phyloP scores from a whole-genome alignment of 768 basidiomycete species.

The Clitopilus passeckerianus region DNA sequence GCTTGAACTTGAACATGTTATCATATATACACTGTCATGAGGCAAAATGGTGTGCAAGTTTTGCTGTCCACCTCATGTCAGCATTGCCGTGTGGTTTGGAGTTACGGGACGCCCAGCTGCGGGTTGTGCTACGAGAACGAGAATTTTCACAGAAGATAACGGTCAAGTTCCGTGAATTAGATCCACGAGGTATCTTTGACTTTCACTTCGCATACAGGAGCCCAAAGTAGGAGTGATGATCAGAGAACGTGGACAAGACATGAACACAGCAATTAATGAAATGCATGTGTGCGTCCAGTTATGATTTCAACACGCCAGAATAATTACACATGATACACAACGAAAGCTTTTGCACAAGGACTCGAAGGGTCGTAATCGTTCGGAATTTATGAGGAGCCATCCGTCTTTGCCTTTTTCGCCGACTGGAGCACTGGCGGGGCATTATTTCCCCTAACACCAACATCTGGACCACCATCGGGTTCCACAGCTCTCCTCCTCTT shows the following conservation, averaged over 20 bases:
- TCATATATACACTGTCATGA: not conserved
- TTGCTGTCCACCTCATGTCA: not conserved
- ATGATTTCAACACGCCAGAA: not conserved
- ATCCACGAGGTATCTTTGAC: not conserved
- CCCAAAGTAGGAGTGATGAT: not conserved
- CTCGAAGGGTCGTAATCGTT: not conserved
- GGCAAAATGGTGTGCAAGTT: not conserved
- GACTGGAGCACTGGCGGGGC: slow-evolving; percentile 49
- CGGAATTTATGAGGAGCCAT: slow-evolving; percentile 8
- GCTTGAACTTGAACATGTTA: not conserved
- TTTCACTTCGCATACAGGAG: not conserved
- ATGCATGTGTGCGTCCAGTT: no score
- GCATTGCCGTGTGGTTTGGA: not conserved
- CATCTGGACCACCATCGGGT: slow-evolving; percentile 72
- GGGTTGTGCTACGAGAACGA: not conserved
- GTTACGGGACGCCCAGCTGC: not conserved
- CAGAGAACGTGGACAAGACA: not conserved
- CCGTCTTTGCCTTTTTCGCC: slow-evolving; percentile 42
- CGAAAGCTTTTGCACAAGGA: not conserved
- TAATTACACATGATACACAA: not conserved
- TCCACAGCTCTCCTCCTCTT: slow-evolving; percentile 77
- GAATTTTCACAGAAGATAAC: no score
- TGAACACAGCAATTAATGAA: not conserved
- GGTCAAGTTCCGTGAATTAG: no score
- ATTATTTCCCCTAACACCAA: slow-evolving; percentile 56